Evolutionary conservation across 305 asterid species (phyloP), one percentile per base, ranked within the genome.

Genomic region (Fraxinus velutina): DNA sequence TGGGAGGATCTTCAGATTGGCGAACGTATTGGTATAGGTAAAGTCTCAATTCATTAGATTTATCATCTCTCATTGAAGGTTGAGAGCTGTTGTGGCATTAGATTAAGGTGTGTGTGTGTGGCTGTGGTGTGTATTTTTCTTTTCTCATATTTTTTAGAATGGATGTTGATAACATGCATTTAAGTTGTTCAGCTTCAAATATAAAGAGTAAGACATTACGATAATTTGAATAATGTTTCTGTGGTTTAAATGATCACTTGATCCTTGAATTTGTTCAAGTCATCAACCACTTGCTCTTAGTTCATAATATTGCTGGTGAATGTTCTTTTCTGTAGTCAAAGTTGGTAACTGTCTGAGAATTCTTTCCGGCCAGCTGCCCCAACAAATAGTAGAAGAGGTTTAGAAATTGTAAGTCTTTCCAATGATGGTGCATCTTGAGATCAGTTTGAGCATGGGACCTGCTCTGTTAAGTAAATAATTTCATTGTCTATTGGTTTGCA

Each of bases 1-100:
- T 96, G 99, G 99, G 98, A 94, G 86, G 94, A 93, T 89, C 98
- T 96, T 85, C 95, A 92, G 88, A 93, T 96, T 84, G 98, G 98
- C 33, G 98, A 94, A 84, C 96, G 99, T 62, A 91, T 96, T 86
- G 98, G 98, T 82, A 96, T 96, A 81, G 99, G 99, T 96, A 94
- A 87, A 80, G 34, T 84, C 19, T 7, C 29, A 57, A 57, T 30
- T 33, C 39, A 62, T 79, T 76, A 21, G 37, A 81, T 75, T 47
- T 77, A 76, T 60, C 76, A 74, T 80, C 73, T 85, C 50, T 75
- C 34, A 13, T 78, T 52, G 75, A 30, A 79, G 36, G 78, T 82
- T 60, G 82, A 57, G 83, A 74, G 70, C 81, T 15, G 33, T 32
- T 72, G 19, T 72, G 71, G 32, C 32, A 70, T 30, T 74, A 22